Conservation (phyloP, 352 stramenopile genomes). For the Pythium aquatile region DNA sequence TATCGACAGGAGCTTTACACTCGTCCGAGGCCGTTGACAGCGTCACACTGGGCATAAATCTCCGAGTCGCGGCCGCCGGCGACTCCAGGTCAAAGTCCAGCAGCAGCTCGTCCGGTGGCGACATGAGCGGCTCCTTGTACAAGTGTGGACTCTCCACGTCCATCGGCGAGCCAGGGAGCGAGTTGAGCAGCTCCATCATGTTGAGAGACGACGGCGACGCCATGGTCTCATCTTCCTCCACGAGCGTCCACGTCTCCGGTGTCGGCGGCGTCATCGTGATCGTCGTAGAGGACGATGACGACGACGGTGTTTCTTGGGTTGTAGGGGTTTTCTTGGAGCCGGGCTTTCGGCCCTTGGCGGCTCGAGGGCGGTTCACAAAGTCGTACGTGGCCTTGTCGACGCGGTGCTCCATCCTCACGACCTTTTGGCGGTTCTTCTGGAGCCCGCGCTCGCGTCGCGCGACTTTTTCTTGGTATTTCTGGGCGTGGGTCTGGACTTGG, state of each 20-base stretch:
- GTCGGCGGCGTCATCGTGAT: neutral
- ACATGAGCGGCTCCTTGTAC: neutral
- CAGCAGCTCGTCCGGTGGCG: neutral
- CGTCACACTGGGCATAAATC: neutral
- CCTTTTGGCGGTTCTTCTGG: conserved; percentile 14
- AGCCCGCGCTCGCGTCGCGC: conserved; percentile 18
- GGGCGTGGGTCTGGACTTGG: conserved; percentile 23
- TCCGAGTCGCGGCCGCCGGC: neutral
- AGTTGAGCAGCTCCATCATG: neutral
- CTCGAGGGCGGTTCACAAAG: conserved; percentile 13
- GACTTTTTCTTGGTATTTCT: conserved; percentile 28
- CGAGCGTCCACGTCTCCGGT: neutral
- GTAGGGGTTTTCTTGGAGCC: conserved; percentile 14
- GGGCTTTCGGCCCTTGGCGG: conserved; percentile 16
- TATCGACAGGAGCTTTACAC: neutral
- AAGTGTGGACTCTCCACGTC: conserved; percentile 9
- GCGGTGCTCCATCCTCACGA: conserved; percentile 19
- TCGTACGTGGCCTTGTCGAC: conserved; percentile 18
- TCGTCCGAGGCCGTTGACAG: neutral
- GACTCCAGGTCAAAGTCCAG: conserved; percentile 3
- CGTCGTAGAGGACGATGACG: neutral
- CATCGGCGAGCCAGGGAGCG: neutral
- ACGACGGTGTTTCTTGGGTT: neutral
- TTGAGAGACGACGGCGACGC: conserved; percentile 10
- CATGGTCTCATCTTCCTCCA: neutral